Conservation (phyloP, 345 rosid genomes). For the Mallotus nudiflorus region DNA sequence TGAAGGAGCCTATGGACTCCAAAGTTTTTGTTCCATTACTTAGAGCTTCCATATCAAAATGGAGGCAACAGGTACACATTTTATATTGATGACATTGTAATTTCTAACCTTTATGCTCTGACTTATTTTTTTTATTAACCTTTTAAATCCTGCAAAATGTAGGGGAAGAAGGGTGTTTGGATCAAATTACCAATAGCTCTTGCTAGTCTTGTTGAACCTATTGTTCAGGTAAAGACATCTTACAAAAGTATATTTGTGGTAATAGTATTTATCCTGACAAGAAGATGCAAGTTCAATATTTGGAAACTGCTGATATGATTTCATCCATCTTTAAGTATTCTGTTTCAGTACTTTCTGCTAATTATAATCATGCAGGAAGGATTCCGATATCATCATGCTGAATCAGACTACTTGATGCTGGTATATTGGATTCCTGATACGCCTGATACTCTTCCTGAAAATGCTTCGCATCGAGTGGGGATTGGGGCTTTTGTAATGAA, state of each 20-base stretch:
- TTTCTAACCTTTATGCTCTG: conserved; percentile 15
- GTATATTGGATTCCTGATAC: conserved; percentile 56
- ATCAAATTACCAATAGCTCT: conserved; percentile 54
- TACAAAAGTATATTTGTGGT: too few species aligned
- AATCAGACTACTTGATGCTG: conserved; percentile 74
- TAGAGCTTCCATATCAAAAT: conserved; percentile 45
- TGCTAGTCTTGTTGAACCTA: conserved; percentile 51
- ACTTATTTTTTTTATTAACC: too few species aligned
- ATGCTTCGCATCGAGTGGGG: conserved; percentile 79
- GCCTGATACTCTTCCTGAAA: conserved; percentile 49
- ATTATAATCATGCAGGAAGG: conserved; percentile 62
- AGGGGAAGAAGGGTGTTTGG: conserved; percentile 83
- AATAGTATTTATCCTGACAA: neutral
- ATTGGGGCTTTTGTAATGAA: conserved; percentile 69
- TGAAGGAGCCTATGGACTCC: conserved; percentile 49
- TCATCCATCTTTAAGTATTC: too few species aligned
- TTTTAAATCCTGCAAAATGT: too few species aligned
- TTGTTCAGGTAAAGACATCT: conserved; percentile 40
- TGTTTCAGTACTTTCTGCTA: neutral
- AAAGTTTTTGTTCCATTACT: conserved; percentile 43
- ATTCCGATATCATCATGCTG: conserved; percentile 68
- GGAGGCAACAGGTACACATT: conserved; percentile 64
- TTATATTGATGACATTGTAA: too few species aligned
- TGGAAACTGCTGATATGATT: too few species aligned
- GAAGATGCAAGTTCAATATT: too few species aligned